Percentiles rank a stretch among this genome's conserved stretches.
Evolutionary conservation across 805 yeast genomes (phyloP).

Genomic region (Barnettozyma botsteinii): DNA sequence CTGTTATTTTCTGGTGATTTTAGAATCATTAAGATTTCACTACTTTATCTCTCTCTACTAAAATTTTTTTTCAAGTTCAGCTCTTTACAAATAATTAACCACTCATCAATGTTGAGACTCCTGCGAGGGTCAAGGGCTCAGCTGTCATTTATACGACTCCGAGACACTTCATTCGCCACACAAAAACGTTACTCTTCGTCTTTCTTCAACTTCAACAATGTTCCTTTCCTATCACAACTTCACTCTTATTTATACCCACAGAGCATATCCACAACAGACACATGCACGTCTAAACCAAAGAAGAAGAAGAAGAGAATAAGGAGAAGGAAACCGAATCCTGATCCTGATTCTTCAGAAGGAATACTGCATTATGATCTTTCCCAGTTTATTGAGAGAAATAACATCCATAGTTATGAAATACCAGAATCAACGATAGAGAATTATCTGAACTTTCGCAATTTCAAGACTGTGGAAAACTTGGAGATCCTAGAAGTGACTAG

Average conservation of each 20-base stretch:
- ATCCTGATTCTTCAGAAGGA: slow-evolving; percentile 10
- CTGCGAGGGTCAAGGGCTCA: no score
- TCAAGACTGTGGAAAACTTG: slow-evolving; percentile 39
- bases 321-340: background rate
- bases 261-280: background rate
- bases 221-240: slow-evolving; percentile 16
- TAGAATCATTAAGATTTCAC: no score
- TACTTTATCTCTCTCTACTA: no score
- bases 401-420: background rate
- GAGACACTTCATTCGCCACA: no score
- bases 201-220: slow-evolving; percentile 16
- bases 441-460: slow-evolving; percentile 4
- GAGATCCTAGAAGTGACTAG: slow-evolving; percentile 44
- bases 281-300: background rate
- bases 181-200: background rate
- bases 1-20: no score
- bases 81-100: no score
- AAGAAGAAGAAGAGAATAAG: slow-evolving; percentile 2
- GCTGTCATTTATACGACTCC: no score
- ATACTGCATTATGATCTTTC: slow-evolving; percentile 6
- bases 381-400: background rate
- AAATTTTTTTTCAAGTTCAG: no score
- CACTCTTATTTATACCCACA: background rate
- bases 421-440: slow-evolving; percentile 6
- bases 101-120: no score